These are phyloP conservation scores for Yamadazyma ubonensis DNA, from an alignment of 805 yeast genomes.

Conservation along the genomic window DNA sequence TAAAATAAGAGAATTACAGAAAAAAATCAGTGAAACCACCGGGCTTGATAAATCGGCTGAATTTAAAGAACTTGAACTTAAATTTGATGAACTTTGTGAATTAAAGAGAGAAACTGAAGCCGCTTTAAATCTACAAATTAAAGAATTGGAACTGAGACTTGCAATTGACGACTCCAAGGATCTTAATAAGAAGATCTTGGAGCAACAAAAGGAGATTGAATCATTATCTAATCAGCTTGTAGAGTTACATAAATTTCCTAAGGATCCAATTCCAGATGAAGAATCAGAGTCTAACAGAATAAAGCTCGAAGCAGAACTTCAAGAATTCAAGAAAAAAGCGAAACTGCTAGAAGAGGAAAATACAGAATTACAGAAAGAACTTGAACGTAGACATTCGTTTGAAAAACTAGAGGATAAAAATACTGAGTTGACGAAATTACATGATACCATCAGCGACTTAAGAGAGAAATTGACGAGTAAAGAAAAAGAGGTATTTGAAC, in stretches of 20 bases:
- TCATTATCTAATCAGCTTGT: slow-evolving; percentile 11
- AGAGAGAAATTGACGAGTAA: slow-evolving; percentile 17
- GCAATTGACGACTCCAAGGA: slow-evolving; percentile 4
- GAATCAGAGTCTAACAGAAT: too few species aligned
- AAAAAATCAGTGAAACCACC: slow-evolving; percentile 13
- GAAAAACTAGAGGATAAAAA: slow-evolving; percentile 16
- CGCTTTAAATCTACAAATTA: background rate
- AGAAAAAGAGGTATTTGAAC: slow-evolving; percentile 8
- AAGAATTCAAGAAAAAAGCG: slow-evolving; percentile 6
- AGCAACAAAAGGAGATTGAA: slow-evolving; percentile 13
- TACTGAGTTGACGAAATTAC: slow-evolving; percentile 12
- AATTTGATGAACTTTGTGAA: slow-evolving; percentile 1
- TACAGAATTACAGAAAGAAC: slow-evolving; percentile 10
- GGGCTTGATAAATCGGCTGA: slow-evolving; percentile 4
- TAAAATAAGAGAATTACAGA: slow-evolving; percentile 41
- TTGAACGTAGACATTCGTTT: slow-evolving; percentile 14
- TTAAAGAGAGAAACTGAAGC: slow-evolving; percentile 3
- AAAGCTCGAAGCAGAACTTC: slow-evolving; percentile 11
- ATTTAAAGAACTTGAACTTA: slow-evolving; percentile 1
- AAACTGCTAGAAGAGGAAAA: slow-evolving; percentile 11
- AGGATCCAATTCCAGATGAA: too few species aligned
- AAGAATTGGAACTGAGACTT: slow-evolving; percentile 6
- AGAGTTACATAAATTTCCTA: slow-evolving; percentile 12
- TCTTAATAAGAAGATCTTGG: slow-evolving; percentile 6
- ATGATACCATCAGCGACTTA: slow-evolving; percentile 15